A percentile compares a stretch with the other conserved stretches of the same genome.
Conservation (phyloP, 495 filamentous ascomycete species). For the Barbatosphaeria neglecta region DNA sequence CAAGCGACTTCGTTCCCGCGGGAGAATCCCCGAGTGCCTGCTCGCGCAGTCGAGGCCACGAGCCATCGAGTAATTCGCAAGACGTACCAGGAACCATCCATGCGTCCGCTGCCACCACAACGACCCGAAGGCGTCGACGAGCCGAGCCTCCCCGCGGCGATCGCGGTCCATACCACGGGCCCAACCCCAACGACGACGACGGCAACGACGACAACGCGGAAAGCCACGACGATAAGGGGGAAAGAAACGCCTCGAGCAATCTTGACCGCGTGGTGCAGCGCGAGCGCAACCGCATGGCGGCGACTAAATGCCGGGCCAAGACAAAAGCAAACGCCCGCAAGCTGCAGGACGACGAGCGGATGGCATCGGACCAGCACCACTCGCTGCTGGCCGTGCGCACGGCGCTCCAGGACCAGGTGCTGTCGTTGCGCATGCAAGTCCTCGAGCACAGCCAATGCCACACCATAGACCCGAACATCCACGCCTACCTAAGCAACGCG, state of each 20-base stretch:
- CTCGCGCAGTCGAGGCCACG: too few species aligned
- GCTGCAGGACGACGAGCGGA: constrained; percentile 6
- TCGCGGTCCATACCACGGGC: too few species aligned
- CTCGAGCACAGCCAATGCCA: constrained; percentile 9
- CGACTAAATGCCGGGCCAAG: constrained; percentile 15
- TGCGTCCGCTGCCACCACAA: too few species aligned
- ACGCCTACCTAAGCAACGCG: constrained; percentile 6
- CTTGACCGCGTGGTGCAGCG: constrained; percentile 2
- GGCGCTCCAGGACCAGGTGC: constrained; percentile 9
- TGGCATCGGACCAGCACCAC: constrained; percentile 6
- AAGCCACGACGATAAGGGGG: not conserved
- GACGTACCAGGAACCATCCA: too few species aligned
- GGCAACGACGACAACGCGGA: not conserved
- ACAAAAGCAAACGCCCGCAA: constrained; percentile 8
- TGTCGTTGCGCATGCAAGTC: constrained; percentile 9
- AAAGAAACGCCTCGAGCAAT: not conserved
- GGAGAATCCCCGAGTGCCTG: too few species aligned
- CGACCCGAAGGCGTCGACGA: too few species aligned
- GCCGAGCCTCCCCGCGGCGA: too few species aligned
- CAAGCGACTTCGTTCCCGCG: too few species aligned
- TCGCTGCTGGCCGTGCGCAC: constrained; percentile 5
- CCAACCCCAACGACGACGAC: not conserved
- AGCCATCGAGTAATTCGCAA: too few species aligned
- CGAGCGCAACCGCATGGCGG: constrained; percentile 12
- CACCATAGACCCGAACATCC: constrained; percentile 4